Conservation (phyloP, 441 rosid species). For the Populus hybrid region DNA sequence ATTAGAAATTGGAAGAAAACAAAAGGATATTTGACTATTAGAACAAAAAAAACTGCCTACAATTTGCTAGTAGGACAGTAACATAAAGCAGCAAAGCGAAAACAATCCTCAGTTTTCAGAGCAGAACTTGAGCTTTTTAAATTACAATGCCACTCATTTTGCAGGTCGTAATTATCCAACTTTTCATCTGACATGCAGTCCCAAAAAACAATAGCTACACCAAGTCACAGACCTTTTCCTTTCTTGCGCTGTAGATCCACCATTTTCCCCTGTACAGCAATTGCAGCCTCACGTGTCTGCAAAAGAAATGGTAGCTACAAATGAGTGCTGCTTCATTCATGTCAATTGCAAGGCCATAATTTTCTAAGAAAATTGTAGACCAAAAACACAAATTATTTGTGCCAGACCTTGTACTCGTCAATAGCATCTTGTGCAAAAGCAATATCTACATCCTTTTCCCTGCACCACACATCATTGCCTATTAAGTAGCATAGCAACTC, state of each 20-base stretch:
- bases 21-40: no score
- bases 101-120: not conserved
- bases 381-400: constrained; percentile 15
- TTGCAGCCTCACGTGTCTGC: constrained; percentile 98
- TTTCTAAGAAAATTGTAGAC: not conserved
- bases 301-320: constrained; percentile 8
- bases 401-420: constrained; percentile 87
- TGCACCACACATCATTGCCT: constrained; percentile 29
- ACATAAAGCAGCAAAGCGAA: not conserved
- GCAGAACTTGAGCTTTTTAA: not conserved
- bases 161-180: not conserved
- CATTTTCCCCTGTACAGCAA: constrained; percentile 81
- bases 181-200: not conserved
- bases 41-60: not conserved
- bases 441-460: constrained; percentile 97
- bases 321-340: not conserved
- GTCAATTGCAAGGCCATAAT: not conserved
- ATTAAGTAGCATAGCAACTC: constrained; percentile 12
- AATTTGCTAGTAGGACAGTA: not conserved
- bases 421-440: constrained; percentile 92
- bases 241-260: constrained; percentile 96
- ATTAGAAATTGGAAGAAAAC: no score
- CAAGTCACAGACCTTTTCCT: constrained; percentile 67
- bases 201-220: not conserved
- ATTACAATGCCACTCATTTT: not conserved